Conservation (phyloP, 768 basidiomycete genomes). For the Suillus ampliporus region DNA sequence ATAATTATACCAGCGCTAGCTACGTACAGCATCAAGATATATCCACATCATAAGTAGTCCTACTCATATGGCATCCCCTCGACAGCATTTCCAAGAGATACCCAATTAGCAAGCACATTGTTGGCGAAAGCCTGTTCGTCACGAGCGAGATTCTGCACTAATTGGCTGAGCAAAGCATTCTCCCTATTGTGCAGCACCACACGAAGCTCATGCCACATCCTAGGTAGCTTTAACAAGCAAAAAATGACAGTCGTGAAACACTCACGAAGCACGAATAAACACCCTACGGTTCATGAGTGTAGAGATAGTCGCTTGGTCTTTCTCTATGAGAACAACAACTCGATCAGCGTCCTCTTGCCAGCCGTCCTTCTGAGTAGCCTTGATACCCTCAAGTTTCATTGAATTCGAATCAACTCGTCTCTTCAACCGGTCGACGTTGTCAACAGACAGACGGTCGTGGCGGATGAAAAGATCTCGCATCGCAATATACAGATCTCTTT, state of each 20-base stretch:
- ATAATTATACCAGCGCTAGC: neutral
- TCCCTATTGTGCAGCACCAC: slow-evolving; percentile 92
- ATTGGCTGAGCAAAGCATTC: slow-evolving; percentile 76
- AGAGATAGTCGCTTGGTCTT: slow-evolving; percentile 83
- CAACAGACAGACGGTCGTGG: slow-evolving; percentile 87
- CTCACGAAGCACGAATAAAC: slow-evolving; percentile 87
- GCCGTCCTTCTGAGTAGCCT: slow-evolving; percentile 72
- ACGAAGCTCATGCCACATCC: slow-evolving; percentile 96
- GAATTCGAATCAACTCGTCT: slow-evolving; percentile 83
- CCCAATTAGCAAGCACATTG: slow-evolving; percentile 73
- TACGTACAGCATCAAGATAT: slow-evolving; percentile 4
- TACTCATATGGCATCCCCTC: slow-evolving; percentile 89
- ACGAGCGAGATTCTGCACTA: slow-evolving; percentile 72
- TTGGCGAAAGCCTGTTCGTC: slow-evolving; percentile 77
- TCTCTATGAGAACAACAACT: slow-evolving; percentile 72
- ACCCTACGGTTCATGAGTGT: slow-evolving; percentile 78
- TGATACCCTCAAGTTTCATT: slow-evolving; percentile 77
- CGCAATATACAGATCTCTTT: slow-evolving; percentile 87
- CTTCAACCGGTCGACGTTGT: slow-evolving; percentile 86
- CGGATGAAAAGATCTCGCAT: slow-evolving; percentile 87
- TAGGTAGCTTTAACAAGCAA: slow-evolving; percentile 34
- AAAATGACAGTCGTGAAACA: slow-evolving; percentile 7
- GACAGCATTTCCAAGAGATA: slow-evolving; percentile 68
- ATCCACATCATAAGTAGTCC: slow-evolving; percentile 21
- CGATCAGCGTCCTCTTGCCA: slow-evolving; percentile 90